Conservation (phyloP, 2,329 filamentous ascomycete species). For the Trichoderma semiorbis region DNA sequence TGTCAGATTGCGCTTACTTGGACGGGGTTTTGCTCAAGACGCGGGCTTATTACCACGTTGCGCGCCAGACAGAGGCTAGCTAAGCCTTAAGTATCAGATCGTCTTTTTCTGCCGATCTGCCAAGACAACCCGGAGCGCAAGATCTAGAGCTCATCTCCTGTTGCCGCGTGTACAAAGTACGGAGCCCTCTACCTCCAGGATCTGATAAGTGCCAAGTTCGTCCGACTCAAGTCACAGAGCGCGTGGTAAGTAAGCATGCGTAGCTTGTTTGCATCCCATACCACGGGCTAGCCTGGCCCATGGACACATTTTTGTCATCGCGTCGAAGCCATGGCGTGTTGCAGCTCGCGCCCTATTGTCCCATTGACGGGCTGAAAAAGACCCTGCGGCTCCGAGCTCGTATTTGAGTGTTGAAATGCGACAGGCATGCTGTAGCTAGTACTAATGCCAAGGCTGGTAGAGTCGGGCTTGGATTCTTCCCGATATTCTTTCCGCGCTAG, state of each 20-base stretch:
- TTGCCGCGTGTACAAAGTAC: background rate
- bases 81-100: constrained; percentile 10
- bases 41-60: background rate
- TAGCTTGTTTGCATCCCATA: background rate
- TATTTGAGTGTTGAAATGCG: background rate
- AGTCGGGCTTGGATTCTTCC: background rate
- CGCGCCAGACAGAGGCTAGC: background rate
- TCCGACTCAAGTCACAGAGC: background rate
- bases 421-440: background rate
- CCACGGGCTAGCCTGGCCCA: background rate
- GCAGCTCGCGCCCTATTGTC: background rate
- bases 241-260: background rate
- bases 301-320: background rate
- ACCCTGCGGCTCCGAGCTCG: background rate
- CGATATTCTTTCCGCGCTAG: background rate
- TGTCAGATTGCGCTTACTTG: constrained; percentile 2
- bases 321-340: background rate
- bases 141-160: background rate
- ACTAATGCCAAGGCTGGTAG: background rate
- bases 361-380: background rate
- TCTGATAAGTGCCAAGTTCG: background rate
- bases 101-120: constrained; percentile 8
- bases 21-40: background rate
- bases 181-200: background rate
- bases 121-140: background rate